Conservation (phyloP, 2,329 filamentous ascomycete genomes). For the Emmonsiellopsis sp. region DNA sequence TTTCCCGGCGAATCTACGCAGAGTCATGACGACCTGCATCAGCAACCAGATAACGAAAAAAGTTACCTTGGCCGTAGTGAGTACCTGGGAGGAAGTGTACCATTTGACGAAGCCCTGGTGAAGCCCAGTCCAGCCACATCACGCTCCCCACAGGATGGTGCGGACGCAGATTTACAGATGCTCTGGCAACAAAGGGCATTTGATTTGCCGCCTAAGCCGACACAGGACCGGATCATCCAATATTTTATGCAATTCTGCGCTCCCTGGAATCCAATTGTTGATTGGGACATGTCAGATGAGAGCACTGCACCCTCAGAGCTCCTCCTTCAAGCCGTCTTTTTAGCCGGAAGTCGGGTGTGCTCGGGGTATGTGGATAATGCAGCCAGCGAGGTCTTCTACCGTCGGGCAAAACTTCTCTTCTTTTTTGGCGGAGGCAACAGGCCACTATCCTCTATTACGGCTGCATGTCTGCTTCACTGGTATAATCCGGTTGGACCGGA, state of each 20-base stretch:
- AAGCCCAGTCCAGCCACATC: constrained; percentile 17
- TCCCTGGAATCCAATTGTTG: constrained; percentile 34
- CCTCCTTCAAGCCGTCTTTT: constrained; percentile 24
- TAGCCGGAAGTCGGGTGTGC: constrained; percentile 33
- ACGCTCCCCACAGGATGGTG: constrained; percentile 9
- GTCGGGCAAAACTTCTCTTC: constrained; percentile 24
- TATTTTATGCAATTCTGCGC: constrained; percentile 32
- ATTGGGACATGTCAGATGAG: constrained; percentile 30
- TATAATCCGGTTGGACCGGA: constrained; percentile 36
- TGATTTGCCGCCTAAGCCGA: constrained; percentile 4
- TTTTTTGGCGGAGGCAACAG: constrained; percentile 26
- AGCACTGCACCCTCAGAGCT: constrained; percentile 14
- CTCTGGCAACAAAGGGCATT: not conserved
- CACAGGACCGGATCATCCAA: constrained; percentile 29
- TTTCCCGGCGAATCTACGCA: not conserved
- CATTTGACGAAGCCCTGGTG: constrained; percentile 21
- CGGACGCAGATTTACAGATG: not conserved
- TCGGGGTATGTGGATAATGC: constrained; percentile 21
- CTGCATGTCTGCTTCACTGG: constrained; percentile 32
- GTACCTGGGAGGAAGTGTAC: constrained; percentile 17
- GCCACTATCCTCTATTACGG: constrained; percentile 31
- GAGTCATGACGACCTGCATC: constrained; percentile 10
- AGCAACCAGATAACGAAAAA: constrained; percentile 15
- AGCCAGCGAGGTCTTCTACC: constrained; percentile 22
- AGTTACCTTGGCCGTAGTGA: constrained; percentile 20